These are phyloP conservation scores for Lactarius akahatsu DNA, from an alignment of 768 basidiomycete genomes.

Conservation along the genomic window DNA sequence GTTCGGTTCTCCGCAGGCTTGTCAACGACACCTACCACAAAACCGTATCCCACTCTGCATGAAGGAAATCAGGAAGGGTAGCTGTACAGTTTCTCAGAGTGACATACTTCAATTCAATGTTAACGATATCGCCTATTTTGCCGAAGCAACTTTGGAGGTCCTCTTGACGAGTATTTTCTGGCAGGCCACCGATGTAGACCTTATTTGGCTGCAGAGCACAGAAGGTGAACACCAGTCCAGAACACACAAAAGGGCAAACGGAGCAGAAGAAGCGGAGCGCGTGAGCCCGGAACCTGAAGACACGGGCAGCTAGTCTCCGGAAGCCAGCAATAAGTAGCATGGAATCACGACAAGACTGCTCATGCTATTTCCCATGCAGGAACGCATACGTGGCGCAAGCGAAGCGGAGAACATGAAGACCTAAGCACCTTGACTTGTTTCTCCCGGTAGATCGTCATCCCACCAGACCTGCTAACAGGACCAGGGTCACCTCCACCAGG, in stretches of 20 bases:
- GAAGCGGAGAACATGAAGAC: conserved; percentile 45
- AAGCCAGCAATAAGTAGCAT: conserved; percentile 28
- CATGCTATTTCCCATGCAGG: conserved; percentile 29
- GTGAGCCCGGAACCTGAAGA: conserved; percentile 36
- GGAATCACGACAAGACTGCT: conserved; percentile 32
- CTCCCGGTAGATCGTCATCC: conserved; percentile 47
- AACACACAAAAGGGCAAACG: conserved; percentile 42
- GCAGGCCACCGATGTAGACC: conserved; percentile 88
- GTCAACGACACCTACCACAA: conserved; percentile 65
- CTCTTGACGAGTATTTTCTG: conserved; percentile 82
- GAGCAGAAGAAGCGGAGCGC: conserved; percentile 52
- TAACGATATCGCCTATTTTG: conserved; percentile 72
- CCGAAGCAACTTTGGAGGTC: conserved; percentile 85
- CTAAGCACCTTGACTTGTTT: conserved; percentile 89
- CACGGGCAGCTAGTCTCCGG: conserved; percentile 36
- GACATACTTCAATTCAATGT: conserved; percentile 83
- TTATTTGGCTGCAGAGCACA: conserved; percentile 85
- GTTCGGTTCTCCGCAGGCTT: not conserved
- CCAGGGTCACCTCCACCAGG: conserved; percentile 26
- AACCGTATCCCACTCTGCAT: conserved; percentile 79
- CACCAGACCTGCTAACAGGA: conserved; percentile 25
- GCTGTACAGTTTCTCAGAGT: not conserved
- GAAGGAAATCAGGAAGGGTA: conserved; percentile 27
- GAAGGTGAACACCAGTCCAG: conserved; percentile 56
- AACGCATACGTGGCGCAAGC: conserved; percentile 32